phyloP scores from a whole-genome alignment of 2,329 filamentous ascomycete species.

The Mycosphaerella sp. region DNA sequence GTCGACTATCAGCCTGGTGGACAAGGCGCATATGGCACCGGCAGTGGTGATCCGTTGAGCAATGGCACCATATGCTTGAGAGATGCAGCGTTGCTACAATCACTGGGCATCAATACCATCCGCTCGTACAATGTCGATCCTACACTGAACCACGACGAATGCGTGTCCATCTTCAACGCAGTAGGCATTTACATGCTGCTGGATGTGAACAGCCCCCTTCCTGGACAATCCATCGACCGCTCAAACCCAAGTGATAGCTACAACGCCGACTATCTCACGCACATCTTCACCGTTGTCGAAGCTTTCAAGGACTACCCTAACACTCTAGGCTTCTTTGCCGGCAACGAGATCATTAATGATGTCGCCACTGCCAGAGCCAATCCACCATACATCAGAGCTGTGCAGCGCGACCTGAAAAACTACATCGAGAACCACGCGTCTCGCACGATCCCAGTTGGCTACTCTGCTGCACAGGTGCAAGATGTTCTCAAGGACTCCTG shows the following conservation, averaged over 20 bases:
- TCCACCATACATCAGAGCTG: constrained; percentile 55
- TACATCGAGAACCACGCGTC: constrained; percentile 56
- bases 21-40: constrained; percentile 50
- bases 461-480: constrained; percentile 69
- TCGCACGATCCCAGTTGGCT: constrained; percentile 59
- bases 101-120: constrained; percentile 59
- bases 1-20: constrained; percentile 62
- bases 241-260: constrained; percentile 51
- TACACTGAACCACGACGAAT: constrained; percentile 54
- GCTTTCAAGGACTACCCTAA: constrained; percentile 63
- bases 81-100: constrained; percentile 59
- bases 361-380: constrained; percentile 45
- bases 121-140: constrained; percentile 60
- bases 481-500: constrained; percentile 65
- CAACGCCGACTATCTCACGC: constrained; percentile 49
- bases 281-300: constrained; percentile 59
- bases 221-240: constrained; percentile 52
- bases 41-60: constrained; percentile 51
- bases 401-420: constrained; percentile 61
- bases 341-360: constrained; percentile 64
- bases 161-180: constrained; percentile 59
- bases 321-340: constrained; percentile 60
- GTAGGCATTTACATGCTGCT: constrained; percentile 62
- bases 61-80: constrained; percentile 54
- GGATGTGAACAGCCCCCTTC: constrained; percentile 58